phyloP scores from a whole-genome alignment of 164 flowering plant genomes.

The Houttuynia cordata region DNA sequence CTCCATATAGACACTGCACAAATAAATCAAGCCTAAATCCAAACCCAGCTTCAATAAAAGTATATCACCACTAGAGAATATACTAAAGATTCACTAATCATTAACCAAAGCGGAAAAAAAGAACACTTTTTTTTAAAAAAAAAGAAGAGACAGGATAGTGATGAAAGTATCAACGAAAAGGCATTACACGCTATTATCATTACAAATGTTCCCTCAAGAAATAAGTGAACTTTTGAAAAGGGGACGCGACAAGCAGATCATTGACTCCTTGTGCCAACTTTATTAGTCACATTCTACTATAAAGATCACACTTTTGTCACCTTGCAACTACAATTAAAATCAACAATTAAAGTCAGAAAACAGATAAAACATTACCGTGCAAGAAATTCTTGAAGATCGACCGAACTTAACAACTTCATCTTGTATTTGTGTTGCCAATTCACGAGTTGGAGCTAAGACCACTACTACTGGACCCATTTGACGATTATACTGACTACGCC shows the following conservation, averaged over 20 bases:
- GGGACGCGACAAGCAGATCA: no score
- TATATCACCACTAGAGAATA: not conserved
- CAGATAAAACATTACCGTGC: constrained; percentile 41
- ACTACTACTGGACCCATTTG: constrained; percentile 76
- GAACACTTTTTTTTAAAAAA: no score
- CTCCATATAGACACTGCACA: constrained; percentile 85
- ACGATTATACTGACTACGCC: constrained; percentile 49
- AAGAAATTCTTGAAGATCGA: constrained; percentile 59
- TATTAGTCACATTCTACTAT: no score
- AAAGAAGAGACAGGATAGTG: not conserved
- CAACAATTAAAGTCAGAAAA: not conserved
- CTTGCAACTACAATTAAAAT: not conserved
- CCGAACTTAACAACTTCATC: constrained; percentile 87
- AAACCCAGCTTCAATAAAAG: not conserved
- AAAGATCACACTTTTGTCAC: no score
- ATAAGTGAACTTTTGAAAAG: not conserved
- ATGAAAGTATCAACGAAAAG: not conserved
- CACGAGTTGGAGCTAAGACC: constrained; percentile 86
- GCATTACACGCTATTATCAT: not conserved
- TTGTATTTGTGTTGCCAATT: constrained; percentile 93
- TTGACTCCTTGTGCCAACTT: not conserved
- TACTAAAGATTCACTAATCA: not conserved
- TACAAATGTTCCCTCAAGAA: not conserved
- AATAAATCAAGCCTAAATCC: not conserved
- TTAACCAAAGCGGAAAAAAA: not conserved